Conservation (phyloP, 192 early-diverging fungal species). For the Entomortierella lignicola region DNA sequence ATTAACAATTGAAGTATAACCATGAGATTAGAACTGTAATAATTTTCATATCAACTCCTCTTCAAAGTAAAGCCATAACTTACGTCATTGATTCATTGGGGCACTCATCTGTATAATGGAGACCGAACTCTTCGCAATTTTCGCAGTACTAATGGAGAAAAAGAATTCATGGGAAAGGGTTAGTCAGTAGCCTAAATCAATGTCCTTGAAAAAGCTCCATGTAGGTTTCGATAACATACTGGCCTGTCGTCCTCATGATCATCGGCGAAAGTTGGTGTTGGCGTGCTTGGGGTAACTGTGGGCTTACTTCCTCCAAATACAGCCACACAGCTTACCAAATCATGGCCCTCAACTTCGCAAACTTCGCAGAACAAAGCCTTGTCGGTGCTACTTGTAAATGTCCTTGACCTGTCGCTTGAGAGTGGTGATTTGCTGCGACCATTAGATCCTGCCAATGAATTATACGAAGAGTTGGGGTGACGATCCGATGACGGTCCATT, state of each 20-base stretch:
- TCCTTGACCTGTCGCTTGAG: conserved; percentile 7
- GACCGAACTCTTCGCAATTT: conserved; percentile 78
- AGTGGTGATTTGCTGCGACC: conserved; percentile 3
- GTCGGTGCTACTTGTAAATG: conserved; percentile 31
- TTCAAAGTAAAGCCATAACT: not conserved
- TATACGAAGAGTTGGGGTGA: conserved; percentile 2
- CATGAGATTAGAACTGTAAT: not conserved
- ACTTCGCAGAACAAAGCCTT: conserved; percentile 71
- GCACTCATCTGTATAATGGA: conserved; percentile 78
- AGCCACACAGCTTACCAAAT: conserved; percentile 68
- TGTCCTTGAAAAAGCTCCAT: conserved; percentile 3
- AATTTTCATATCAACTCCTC: not conserved
- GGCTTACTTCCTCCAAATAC: conserved; percentile 51
- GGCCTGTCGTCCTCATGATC: conserved; percentile 52
- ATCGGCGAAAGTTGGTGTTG: conserved; percentile 8
- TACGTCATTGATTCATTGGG: conserved; percentile 64
- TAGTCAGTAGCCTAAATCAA: not conserved
- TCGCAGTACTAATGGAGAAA: conserved; percentile 74
- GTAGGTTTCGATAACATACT: conserved; percentile 37
- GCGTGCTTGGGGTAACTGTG: not conserved
- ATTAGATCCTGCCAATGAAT: not conserved
- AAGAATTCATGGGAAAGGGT: not conserved
- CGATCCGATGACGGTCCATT: conserved; percentile 24
- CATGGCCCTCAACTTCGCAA: conserved; percentile 74
- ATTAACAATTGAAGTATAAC: not conserved